phyloP scores from a whole-genome alignment of 306 rosid genomes.

The Arachis stenosperma region DNA sequence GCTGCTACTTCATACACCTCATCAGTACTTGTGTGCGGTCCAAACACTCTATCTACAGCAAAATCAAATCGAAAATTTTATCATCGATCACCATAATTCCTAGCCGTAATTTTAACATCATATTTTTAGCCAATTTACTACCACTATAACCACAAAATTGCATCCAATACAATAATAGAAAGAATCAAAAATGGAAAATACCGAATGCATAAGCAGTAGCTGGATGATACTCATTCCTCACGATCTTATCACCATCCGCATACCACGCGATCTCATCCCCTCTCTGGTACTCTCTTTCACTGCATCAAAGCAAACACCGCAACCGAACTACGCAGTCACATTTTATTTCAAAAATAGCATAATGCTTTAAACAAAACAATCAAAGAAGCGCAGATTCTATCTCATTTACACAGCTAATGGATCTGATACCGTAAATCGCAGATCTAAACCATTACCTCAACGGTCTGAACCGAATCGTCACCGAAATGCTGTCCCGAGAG shows the following conservation, averaged over 20 bases:
- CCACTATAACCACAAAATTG: conserved; percentile 17
- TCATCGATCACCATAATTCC: conserved; percentile 34
- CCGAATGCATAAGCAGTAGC: conserved; percentile 93
- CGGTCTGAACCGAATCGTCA: conserved; percentile 96
- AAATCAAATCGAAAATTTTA: conserved; percentile 42
- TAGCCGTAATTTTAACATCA: conserved; percentile 21
- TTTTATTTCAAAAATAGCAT: conserved; percentile 35
- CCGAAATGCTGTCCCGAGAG: conserved; percentile 86
- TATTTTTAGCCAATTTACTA: conserved; percentile 10
- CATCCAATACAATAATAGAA: background rate
- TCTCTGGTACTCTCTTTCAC: conserved; percentile 92
- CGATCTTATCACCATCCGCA: conserved; percentile 92
- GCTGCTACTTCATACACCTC: conserved; percentile 97
- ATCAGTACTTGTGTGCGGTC: conserved; percentile 70
- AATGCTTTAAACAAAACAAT: conserved; percentile 7
- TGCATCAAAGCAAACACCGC: conserved; percentile 49
- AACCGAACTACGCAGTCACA: conserved; percentile 44
- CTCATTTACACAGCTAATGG: conserved; percentile 38
- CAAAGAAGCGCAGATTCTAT: conserved; percentile 27
- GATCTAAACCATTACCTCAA: conserved; percentile 89
- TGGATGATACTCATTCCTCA: conserved; percentile 83
- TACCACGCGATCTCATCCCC: conserved; percentile 97
- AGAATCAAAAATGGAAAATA: conserved; percentile 34
- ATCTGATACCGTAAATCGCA: conserved; percentile 53
- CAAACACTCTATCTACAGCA: conserved; percentile 93